phyloP scores from a whole-genome alignment of 2,329 filamentous ascomycete species.

The Beauveria rudraprayagi region DNA sequence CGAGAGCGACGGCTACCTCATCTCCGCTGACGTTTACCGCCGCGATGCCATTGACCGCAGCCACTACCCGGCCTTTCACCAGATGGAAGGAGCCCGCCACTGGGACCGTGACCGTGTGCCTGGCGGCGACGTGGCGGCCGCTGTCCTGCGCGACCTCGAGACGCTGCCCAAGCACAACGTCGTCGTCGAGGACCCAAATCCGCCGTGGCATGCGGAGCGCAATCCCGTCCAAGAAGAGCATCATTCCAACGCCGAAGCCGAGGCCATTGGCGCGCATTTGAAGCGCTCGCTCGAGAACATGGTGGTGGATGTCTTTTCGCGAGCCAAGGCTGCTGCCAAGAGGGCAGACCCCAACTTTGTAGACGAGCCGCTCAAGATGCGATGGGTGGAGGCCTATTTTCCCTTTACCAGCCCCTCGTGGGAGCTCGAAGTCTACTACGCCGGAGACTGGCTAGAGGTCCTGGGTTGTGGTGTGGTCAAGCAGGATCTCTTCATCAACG shows the following conservation, averaged over 20 bases:
- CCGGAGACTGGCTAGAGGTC: conserved; percentile 91
- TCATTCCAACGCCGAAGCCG: conserved; percentile 68
- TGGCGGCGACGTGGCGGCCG: conserved; percentile 50
- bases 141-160: conserved; percentile 63
- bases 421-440: conserved; percentile 94
- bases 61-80: conserved; percentile 96
- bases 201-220: conserved; percentile 63
- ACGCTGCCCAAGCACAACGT: conserved; percentile 66
- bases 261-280: conserved; percentile 75
- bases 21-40: conserved; percentile 91
- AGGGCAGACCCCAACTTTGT: conserved; percentile 40
- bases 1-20: conserved; percentile 70
- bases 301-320: conserved; percentile 80
- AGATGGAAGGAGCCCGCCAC: conserved; percentile 91
- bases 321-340: conserved; percentile 60
- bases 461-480: conserved; percentile 87
- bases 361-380: conserved; percentile 69
- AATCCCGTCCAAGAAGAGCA: conserved; percentile 73
- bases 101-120: conserved; percentile 66
- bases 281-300: conserved; percentile 85
- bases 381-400: conserved; percentile 97
- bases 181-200: conserved; percentile 75
- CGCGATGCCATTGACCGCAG: conserved; percentile 90
- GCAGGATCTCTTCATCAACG: conserved; percentile 71
- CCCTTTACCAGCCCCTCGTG: conserved; percentile 93